Conservation (phyloP, 139 green algal genomes). For the Volvox africanus region DNA sequence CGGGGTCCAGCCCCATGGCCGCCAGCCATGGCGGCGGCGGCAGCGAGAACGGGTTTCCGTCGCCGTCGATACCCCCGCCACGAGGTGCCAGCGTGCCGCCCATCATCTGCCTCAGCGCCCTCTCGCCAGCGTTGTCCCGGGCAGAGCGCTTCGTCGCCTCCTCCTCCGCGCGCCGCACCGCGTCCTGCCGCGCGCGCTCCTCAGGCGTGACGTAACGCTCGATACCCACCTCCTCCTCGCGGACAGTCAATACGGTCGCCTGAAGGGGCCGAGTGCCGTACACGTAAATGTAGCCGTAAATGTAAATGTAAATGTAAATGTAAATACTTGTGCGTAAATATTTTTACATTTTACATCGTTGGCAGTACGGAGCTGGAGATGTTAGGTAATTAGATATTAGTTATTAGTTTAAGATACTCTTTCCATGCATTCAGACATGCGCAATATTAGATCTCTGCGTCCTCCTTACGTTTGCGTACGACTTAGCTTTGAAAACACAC, state of each 20-base stretch:
- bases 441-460: too few species aligned
- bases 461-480: too few species aligned
- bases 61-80: slow-evolving; percentile 33
- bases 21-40: slow-evolving; percentile 61
- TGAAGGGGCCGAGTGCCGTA: neutral
- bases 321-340: too few species aligned
- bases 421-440: too few species aligned
- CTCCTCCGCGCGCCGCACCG: slow-evolving; percentile 33
- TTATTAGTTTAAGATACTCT: too few species aligned
- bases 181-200: slow-evolving; percentile 9
- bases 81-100: slow-evolving; percentile 57
- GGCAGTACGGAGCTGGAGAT: too few species aligned
- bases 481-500: too few species aligned
- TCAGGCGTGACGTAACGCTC: slow-evolving; percentile 22
- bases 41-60: slow-evolving; percentile 46
- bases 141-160: slow-evolving; percentile 17
- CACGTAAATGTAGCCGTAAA: too few species aligned
- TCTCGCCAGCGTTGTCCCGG: slow-evolving; percentile 44
- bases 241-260: slow-evolving; percentile 41
- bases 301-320: too few species aligned
- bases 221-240: slow-evolving; percentile 55
- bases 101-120: slow-evolving; percentile 66
- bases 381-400: too few species aligned
- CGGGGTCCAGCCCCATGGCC: slow-evolving; percentile 27
- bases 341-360: too few species aligned